phyloP scores from a whole-genome alignment of 169 alveolate species.

The Eimeria necatrix region DNA sequence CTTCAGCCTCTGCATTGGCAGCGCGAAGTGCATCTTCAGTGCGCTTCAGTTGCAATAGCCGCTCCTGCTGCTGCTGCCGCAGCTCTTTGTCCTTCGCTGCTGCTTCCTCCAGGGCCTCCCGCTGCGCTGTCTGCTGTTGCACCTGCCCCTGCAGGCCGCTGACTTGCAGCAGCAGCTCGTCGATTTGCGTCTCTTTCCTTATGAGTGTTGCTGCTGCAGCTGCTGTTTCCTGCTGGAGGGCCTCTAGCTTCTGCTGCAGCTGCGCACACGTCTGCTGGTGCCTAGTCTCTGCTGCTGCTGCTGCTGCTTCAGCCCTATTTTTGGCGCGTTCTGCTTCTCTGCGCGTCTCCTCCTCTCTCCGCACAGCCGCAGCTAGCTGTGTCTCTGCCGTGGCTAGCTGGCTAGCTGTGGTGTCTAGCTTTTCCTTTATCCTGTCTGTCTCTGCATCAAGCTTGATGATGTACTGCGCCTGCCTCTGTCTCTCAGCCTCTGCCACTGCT shows the following conservation, averaged over 20 bases:
- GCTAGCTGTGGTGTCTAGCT: neutral
- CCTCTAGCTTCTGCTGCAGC: constrained; percentile 24
- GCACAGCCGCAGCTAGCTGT: neutral
- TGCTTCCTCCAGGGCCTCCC: constrained; percentile 29
- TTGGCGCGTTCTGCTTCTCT: neutral
- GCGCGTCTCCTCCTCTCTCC: constrained; percentile 1
- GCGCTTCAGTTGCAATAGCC: neutral
- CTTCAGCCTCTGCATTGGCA: constrained; percentile 9
- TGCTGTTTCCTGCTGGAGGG: constrained; percentile 4
- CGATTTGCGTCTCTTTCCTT: neutral
- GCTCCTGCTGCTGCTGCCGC: constrained; percentile 51
- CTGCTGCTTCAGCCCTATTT: constrained; percentile 18
- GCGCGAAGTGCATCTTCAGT: neutral
- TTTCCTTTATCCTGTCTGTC: neutral
- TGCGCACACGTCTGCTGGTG: neutral
- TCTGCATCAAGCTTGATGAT: neutral
- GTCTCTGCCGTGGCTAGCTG: constrained; percentile 29
- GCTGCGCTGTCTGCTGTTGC: constrained; percentile 26
- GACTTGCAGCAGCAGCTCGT: neutral
- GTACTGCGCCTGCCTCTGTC: constrained; percentile 27
- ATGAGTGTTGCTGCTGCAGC: neutral
- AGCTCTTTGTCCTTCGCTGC: neutral
- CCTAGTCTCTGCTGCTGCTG: constrained; percentile 23
- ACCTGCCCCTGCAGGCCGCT: neutral
- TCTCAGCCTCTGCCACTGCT: constrained; percentile 8